Evolutionary conservation across 164 flowering plant genomes (phyloP).

Genomic region (Umbellularia californica): DNA sequence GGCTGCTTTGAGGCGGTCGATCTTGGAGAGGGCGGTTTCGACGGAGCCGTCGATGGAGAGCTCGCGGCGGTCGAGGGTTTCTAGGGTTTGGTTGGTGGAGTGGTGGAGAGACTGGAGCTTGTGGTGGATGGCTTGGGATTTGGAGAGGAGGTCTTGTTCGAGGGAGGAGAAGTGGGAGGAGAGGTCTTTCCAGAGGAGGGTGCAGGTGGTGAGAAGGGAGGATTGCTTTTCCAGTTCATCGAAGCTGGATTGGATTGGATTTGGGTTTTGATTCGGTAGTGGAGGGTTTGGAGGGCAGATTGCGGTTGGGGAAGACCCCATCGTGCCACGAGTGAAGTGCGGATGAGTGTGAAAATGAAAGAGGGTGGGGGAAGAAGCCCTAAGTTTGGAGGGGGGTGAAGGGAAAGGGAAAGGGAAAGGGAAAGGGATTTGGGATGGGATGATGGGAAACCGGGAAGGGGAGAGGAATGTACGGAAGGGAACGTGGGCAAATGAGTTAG

Average conservation of each 20-base stretch:
- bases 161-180: constrained; percentile 84
- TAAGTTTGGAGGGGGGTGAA: constrained; percentile 5
- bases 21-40: constrained; percentile 39
- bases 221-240: constrained; percentile 84
- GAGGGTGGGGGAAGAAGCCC: constrained; percentile 24
- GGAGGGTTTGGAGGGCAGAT: background rate
- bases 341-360: background rate
- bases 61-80: constrained; percentile 60
- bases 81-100: constrained; percentile 53
- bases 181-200: constrained; percentile 91
- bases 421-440: background rate
- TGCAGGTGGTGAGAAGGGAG: constrained; percentile 82
- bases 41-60: constrained; percentile 51
- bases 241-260: constrained; percentile 48
- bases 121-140: constrained; percentile 58
- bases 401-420: background rate
- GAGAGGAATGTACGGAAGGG: constrained; percentile 1
- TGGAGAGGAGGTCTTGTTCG: constrained; percentile 61
- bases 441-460: background rate
- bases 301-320: background rate
- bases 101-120: constrained; percentile 51
- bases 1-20: constrained; percentile 42
- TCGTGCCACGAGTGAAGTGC: too few species aligned
- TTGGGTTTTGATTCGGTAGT: background rate
- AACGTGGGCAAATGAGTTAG: background rate